Percentiles rank a stretch among this genome's conserved stretches.
These are phyloP conservation scores for Apiotrichum mycotoxinovorans DNA, from an alignment of 1,284 basidiomycete genomes.

Conservation along the genomic window DNA sequence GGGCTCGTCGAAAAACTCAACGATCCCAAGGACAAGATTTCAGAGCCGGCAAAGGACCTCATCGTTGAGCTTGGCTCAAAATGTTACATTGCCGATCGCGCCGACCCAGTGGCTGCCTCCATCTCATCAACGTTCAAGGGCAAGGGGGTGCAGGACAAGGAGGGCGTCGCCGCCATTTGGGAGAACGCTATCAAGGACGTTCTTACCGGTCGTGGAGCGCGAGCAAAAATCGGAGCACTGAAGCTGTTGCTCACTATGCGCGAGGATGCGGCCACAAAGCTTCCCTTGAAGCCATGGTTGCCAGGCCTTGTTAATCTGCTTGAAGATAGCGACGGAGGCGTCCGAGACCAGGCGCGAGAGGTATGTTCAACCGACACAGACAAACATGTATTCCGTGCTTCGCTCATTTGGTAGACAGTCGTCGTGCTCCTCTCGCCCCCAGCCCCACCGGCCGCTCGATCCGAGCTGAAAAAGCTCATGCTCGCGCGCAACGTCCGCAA, in stretches of 20 bases:
- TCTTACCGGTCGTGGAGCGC: slow-evolving; percentile 73
- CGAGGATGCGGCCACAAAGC: slow-evolving; percentile 71
- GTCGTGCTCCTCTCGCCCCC: slow-evolving; percentile 80
- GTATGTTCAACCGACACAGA: slow-evolving; percentile 16
- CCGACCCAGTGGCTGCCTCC: not conserved
- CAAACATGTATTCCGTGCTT: too few relatives aligned
- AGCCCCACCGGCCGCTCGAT: slow-evolving; percentile 76
- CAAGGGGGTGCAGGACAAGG: slow-evolving; percentile 58
- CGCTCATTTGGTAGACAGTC: slow-evolving; percentile 56
- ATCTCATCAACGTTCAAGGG: slow-evolving; percentile 49
- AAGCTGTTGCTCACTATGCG: slow-evolving; percentile 53
- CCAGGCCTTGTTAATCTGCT: slow-evolving; percentile 74
- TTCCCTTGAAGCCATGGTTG: slow-evolving; percentile 81
- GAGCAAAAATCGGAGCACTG: slow-evolving; percentile 54
- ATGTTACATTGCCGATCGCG: slow-evolving; percentile 27
- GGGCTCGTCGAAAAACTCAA: slow-evolving; percentile 41
- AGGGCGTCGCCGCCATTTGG: slow-evolving; percentile 69
- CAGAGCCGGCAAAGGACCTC: slow-evolving; percentile 30
- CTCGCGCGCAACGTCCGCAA: slow-evolving; percentile 78
- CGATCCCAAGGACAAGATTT: slow-evolving; percentile 45
- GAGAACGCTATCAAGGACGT: slow-evolving; percentile 70
- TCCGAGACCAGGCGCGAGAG: slow-evolving; percentile 74
- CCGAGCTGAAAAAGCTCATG: slow-evolving; percentile 91
- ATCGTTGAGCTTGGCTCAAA: slow-evolving; percentile 31
- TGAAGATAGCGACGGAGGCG: slow-evolving; percentile 84